phyloP scores from a whole-genome alignment of 345 rosid species.

The Corchorus capsularis region DNA sequence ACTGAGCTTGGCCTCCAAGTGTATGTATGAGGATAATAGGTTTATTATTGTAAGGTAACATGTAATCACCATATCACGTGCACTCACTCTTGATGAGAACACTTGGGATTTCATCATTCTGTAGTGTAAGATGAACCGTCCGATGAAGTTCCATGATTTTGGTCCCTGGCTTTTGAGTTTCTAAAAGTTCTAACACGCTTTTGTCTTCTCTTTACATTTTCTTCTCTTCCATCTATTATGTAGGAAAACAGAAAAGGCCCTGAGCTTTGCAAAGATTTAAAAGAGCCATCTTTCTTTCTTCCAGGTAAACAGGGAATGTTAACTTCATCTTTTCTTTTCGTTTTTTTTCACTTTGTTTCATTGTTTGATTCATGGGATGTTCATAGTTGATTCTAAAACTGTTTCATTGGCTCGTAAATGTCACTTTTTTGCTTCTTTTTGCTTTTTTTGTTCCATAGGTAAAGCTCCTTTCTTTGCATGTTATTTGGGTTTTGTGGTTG shows the following conservation, averaged over 20 bases:
- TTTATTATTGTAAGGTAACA: not conserved
- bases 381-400: not conserved
- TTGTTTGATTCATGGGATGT: not conserved
- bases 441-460: not conserved
- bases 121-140: not conserved
- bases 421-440: not conserved
- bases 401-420: not conserved
- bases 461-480: not conserved
- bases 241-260: not conserved
- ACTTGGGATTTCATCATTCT: not conserved
- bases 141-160: not conserved
- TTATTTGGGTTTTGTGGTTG: not conserved
- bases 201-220: too few species aligned
- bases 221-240: conserved; percentile 1
- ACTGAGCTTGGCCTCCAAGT: too few species aligned
- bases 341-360: not conserved
- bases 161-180: not conserved
- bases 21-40: too few species aligned
- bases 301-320: not conserved
- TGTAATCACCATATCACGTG: not conserved
- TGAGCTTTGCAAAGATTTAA: not conserved
- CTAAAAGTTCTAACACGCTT: too few species aligned
- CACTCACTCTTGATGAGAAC: not conserved
- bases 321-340: not conserved
- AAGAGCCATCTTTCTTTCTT: not conserved